Conservation (phyloP, 202 grass and related monocot genomes). For the Digitaria exilis region DNA sequence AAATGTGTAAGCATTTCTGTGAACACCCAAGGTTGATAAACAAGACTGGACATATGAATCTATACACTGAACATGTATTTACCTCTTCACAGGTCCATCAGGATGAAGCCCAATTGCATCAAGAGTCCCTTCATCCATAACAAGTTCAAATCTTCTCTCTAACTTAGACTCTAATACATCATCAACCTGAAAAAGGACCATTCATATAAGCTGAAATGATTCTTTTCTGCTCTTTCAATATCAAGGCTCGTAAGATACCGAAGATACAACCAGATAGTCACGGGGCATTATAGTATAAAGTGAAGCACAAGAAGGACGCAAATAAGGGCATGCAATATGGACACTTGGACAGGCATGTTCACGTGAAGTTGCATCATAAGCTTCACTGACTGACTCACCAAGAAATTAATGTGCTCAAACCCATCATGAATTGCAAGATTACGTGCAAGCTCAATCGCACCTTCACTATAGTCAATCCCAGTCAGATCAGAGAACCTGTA, state of each 20-base stretch:
- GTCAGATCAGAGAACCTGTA: conserved; percentile 86
- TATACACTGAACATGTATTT: conserved; percentile 15
- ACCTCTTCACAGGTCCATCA: conserved; percentile 93
- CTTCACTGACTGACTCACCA: conserved; percentile 50
- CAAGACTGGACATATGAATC: conserved; percentile 11
- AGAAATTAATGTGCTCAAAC: conserved; percentile 82
- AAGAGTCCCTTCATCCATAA: conserved; percentile 96
- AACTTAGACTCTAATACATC: conserved; percentile 97
- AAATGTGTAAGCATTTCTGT: conserved; percentile 12
- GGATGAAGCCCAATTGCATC: conserved; percentile 85
- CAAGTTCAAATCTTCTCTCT: conserved; percentile 87
- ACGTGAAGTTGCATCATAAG: neutral
- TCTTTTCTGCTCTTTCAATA: conserved; percentile 19
- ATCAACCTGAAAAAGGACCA: conserved; percentile 70
- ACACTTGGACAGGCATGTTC: neutral
- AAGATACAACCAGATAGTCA: conserved; percentile 8
- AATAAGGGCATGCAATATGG: neutral
- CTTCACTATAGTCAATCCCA: conserved; percentile 94
- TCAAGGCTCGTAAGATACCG: neutral
- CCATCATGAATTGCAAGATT: conserved; percentile 71
- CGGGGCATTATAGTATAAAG: conserved; percentile 6
- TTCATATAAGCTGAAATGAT: neutral
- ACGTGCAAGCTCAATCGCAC: conserved; percentile 72
- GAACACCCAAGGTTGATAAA: neutral
- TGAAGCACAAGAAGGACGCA: neutral